A percentile compares a stretch with the other conserved stretches of the same genome.
These are phyloP conservation scores for Pseudomassariella vexata DNA, from an alignment of 2,329 filamentous ascomycete genomes.

Conservation along the genomic window DNA sequence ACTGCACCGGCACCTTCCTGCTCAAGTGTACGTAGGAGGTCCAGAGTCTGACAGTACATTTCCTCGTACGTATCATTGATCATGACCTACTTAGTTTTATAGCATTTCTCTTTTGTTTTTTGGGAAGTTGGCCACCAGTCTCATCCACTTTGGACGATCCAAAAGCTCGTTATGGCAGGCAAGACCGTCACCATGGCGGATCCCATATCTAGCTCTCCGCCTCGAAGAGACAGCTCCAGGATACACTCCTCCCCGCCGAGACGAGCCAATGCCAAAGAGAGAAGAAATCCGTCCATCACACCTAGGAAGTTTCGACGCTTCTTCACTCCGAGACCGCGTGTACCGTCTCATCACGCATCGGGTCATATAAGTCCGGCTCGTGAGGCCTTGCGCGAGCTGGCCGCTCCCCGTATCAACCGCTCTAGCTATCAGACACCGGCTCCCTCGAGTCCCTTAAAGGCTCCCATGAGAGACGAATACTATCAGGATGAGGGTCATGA, in stretches of 20 bases:
- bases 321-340: slow-evolving; percentile 43
- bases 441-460: slow-evolving; percentile 31
- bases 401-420: slow-evolving; percentile 34
- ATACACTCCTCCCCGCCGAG: slow-evolving; percentile 21
- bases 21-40: too few species aligned
- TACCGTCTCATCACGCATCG: slow-evolving; percentile 23
- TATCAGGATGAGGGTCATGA: slow-evolving; percentile 15
- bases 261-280: slow-evolving; percentile 33
- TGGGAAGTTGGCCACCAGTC: not conserved
- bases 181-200: not conserved
- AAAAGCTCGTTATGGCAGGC: slow-evolving; percentile 3
- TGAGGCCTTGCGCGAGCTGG: slow-evolving; percentile 34
- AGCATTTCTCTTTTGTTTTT: not conserved
- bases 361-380: slow-evolving; percentile 27
- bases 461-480: slow-evolving; percentile 22
- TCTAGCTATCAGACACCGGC: slow-evolving; percentile 30
- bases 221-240: slow-evolving; percentile 10
- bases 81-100: slow-evolving; percentile 2
- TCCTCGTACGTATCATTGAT: slow-evolving; percentile 1
- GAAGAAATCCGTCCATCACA: slow-evolving; percentile 45
- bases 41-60: not conserved
- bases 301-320: slow-evolving; percentile 48
- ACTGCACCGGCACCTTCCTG: too few species aligned
- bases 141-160: too few species aligned
- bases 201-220: slow-evolving; percentile 6